Percentiles rank a stretch among this genome's conserved stretches.
phyloP scores from a whole-genome alignment of 805 yeast species.

The Scheffersomyces lignosus region DNA sequence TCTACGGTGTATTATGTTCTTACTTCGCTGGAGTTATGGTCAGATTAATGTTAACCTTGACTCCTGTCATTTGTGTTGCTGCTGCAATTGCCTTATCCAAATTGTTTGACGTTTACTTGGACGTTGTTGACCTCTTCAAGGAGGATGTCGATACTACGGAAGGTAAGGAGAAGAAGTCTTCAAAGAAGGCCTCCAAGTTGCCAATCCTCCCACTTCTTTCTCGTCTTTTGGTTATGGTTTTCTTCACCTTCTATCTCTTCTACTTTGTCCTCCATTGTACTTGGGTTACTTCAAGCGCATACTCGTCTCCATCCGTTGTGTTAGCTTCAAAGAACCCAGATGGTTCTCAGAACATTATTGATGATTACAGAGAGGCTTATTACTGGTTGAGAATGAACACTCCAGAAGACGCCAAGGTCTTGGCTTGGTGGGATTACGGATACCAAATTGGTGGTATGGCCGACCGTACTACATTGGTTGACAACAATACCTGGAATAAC shows the following conservation, averaged over 20 bases:
- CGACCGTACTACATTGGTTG: slow-evolving; percentile 96
- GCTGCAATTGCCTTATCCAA: slow-evolving; percentile 88
- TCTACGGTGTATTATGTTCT: slow-evolving; percentile 89
- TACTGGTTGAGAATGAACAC: slow-evolving; percentile 99
- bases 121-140: slow-evolving; percentile 48
- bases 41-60: slow-evolving; percentile 92
- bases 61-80: slow-evolving; percentile 93
- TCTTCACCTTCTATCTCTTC: slow-evolving; percentile 72
- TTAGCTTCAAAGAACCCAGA: slow-evolving; percentile 81
- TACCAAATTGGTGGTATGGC: slow-evolving; percentile 99
- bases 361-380: slow-evolving; percentile 98
- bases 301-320: slow-evolving; percentile 97
- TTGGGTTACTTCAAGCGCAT: slow-evolving; percentile 94
- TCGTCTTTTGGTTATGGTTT: slow-evolving; percentile 58
- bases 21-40: slow-evolving; percentile 99
- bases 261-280: slow-evolving; percentile 93
- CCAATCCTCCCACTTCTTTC: slow-evolving; percentile 46
- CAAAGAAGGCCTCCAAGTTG: slow-evolving; percentile 11
- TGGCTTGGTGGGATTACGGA: slow-evolving; percentile 99
- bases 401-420: slow-evolving; percentile 89
- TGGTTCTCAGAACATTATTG: slow-evolving; percentile 82
- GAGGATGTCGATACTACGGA: slow-evolving; percentile 10
- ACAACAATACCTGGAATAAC: slow-evolving; percentile 98
- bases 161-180: slow-evolving; percentile 3
- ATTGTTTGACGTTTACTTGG: slow-evolving; percentile 77